Evolutionary conservation across 148 eudicot species (phyloP).

Genomic region (Rhododendron kiyosumense): DNA sequence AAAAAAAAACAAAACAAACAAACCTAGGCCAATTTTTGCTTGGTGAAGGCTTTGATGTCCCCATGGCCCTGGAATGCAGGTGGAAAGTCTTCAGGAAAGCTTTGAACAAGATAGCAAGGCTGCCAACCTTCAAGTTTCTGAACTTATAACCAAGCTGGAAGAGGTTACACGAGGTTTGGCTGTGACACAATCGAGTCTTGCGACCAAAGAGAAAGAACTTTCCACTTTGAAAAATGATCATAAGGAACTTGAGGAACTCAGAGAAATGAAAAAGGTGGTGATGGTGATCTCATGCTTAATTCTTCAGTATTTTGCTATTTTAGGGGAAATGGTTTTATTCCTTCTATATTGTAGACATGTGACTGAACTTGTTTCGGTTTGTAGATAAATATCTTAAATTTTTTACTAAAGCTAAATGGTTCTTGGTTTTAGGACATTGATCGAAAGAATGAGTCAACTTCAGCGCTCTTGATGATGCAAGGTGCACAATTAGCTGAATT

Average conservation of each 20-base stretch:
- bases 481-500: conserved; percentile 77
- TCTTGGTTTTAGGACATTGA: conserved; percentile 72
- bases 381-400: neutral
- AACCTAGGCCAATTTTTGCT: neutral
- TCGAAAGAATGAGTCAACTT: conserved; percentile 93
- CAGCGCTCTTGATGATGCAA: conserved; percentile 85
- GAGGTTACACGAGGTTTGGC: conserved; percentile 38
- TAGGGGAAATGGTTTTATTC: neutral
- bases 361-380: neutral
- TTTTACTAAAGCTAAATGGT: neutral
- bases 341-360: neutral
- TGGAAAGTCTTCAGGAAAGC: conserved; percentile 36
- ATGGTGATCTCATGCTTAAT: neutral
- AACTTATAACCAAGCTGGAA: conserved; percentile 70
- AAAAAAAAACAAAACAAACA: neutral
- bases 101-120: conserved; percentile 57
- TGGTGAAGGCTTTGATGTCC: conserved; percentile 5
- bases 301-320: neutral
- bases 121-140: conserved; percentile 41
- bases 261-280: conserved; percentile 94
- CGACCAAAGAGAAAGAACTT: conserved; percentile 53
- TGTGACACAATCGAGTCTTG: conserved; percentile 48
- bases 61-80: conserved; percentile 33
- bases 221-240: conserved; percentile 51
- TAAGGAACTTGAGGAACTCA: conserved; percentile 76